These are phyloP conservation scores for Tuber brumale DNA, from an alignment of 495 filamentous ascomycete species.

Conservation along the genomic window DNA sequence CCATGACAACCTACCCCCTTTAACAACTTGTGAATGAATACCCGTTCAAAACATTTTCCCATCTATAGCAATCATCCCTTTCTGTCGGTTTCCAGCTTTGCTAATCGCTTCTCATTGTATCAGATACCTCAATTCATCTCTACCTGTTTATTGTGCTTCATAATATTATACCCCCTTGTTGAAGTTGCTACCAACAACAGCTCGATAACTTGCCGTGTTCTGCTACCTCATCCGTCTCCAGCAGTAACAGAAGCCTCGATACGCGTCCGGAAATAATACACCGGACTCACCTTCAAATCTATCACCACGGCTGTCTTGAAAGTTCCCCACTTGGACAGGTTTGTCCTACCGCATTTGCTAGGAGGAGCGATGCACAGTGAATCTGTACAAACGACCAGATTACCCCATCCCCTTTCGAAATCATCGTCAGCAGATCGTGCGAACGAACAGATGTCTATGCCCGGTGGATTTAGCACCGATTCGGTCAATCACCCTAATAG, in stretches of 20 bases:
- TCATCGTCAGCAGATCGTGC: conserved; percentile 68
- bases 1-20: conserved; percentile 20
- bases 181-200: background rate
- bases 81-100: conserved; percentile 22
- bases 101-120: conserved; percentile 27
- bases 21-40: conserved; percentile 5
- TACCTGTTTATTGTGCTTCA: background rate
- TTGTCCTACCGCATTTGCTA: conserved; percentile 38
- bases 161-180: background rate
- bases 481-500: conserved; percentile 66
- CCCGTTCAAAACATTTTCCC: conserved; percentile 10
- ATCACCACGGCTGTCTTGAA: conserved; percentile 41
- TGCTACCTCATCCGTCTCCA: conserved; percentile 3
- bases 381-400: conserved; percentile 49
- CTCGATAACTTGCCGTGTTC: background rate
- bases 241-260: conserved; percentile 18
- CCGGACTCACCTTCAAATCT: conserved; percentile 36
- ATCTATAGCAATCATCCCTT: conserved; percentile 4
- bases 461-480: conserved; percentile 38
- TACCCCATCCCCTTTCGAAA: conserved; percentile 59
- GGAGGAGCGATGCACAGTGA: conserved; percentile 35
- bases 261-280: conserved; percentile 39
- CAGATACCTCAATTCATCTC: conserved; percentile 27
- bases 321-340: conserved; percentile 37
- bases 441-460: conserved; percentile 60